Percentiles rank a stretch among this genome's conserved stretches.
Conservation (phyloP, 2,329 filamentous ascomycete species). For the Pestalotiopsis fici region DNA sequence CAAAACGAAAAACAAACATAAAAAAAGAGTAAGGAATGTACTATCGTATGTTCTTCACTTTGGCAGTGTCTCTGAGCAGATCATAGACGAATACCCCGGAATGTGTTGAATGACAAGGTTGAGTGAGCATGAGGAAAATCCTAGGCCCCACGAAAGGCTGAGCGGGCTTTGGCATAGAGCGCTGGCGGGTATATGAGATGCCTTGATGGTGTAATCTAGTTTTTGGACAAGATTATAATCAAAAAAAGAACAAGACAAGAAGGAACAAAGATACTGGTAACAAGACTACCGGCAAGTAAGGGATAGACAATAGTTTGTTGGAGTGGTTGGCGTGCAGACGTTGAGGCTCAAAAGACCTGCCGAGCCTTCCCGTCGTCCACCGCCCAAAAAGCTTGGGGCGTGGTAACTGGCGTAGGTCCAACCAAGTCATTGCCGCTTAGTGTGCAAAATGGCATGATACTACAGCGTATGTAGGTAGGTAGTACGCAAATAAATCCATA, state of each 20-base stretch:
- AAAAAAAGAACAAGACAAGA: background rate
- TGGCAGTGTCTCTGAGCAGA: background rate
- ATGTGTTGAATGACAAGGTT: background rate
- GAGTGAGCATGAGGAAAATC: constrained; percentile 1
- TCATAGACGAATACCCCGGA: background rate
- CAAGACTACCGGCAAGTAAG: background rate
- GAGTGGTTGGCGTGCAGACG: background rate
- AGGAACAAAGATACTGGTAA: background rate
- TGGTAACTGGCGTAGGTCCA: background rate
- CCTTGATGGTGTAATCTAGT: background rate
- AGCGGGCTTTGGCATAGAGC: background rate
- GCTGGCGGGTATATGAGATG: background rate
- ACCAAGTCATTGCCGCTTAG: background rate
- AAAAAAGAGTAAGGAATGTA: too few relatives aligned
- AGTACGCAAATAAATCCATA: background rate
- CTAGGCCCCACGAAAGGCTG: background rate
- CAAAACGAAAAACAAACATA: background rate
- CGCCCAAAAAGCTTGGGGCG: background rate
- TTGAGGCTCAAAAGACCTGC: background rate
- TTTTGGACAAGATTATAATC: background rate
- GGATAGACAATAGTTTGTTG: background rate
- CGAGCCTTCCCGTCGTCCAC: background rate
- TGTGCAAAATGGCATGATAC: constrained; percentile 1
- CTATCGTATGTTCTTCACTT: background rate
- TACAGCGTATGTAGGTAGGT: too few relatives aligned